A percentile compares a stretch with the other conserved stretches of the same genome.
phyloP scores from a whole-genome alignment of 176 grass and related monocot genomes.

The Elaeis guineensis region DNA sequence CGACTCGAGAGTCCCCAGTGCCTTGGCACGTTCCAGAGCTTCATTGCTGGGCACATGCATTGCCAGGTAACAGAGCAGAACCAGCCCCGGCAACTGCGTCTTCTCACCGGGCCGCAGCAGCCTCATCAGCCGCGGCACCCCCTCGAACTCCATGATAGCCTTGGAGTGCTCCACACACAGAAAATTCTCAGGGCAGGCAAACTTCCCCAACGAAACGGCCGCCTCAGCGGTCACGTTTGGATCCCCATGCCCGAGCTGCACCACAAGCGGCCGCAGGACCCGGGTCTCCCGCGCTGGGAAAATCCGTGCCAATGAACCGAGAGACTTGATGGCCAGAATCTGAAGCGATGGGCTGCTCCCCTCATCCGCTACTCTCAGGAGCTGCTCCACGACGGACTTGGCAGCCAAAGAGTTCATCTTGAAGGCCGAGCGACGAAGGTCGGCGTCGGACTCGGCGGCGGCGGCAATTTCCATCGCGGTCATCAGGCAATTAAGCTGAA shows the following conservation, averaged over 20 bases:
- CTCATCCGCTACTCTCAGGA: constrained; percentile 1
- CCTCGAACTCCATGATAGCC: constrained; percentile 8
- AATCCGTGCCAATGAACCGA: neutral
- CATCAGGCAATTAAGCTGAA: constrained; percentile 20
- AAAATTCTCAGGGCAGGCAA: constrained; percentile 6
- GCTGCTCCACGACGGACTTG: constrained; percentile 20
- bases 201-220: constrained; percentile 3
- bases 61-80: constrained; percentile 14
- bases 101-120: constrained; percentile 6
- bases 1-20: constrained; percentile 1
- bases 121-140: constrained; percentile 7
- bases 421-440: constrained; percentile 20
- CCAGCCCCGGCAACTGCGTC: constrained; percentile 5
- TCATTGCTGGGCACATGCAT: constrained; percentile 12
- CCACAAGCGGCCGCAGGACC: neutral
- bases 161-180: constrained; percentile 12
- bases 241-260: constrained; percentile 9
- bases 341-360: constrained; percentile 8
- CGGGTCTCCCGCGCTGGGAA: constrained; percentile 6
- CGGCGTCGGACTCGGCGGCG: constrained; percentile 10
- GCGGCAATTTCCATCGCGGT: constrained; percentile 7
- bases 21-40: constrained; percentile 19
- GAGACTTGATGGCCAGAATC: constrained; percentile 6
- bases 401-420: constrained; percentile 16
- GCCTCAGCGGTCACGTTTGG: constrained; percentile 6